Base-by-base conservation (phyloP, 495 filamentous ascomycete species). In the Xylaria grammica region DNA sequence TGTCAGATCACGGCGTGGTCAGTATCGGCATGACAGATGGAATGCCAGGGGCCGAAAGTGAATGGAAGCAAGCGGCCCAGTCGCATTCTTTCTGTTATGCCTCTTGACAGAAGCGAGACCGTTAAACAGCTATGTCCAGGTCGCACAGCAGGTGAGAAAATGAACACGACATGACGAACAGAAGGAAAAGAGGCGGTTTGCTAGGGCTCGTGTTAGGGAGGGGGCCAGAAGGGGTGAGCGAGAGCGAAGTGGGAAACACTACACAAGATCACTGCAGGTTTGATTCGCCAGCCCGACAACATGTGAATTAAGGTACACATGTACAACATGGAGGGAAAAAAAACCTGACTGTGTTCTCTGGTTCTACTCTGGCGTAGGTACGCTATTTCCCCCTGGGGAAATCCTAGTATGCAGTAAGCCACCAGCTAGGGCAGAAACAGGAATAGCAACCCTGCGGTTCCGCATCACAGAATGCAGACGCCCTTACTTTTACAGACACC, bases 361-460 rank as follows among this genome's bases (percentile, higher is more conserved):
- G 15, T 15, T 6, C 40, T 42, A 36, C 32, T n/a, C n/a, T n/a
- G n/a, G n/a, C n/a, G n/a, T n/a, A n/a, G n/a, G n/a, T n/a, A n/a
- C n/a, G n/a, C 38, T 42, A 30, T 13, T 59, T 59, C 56, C 56
- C 56, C 56, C 40, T 46, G 56, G 56, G 56, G 56, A 59, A 59
- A 48, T 59, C 11, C 42, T 26, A 29, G 38, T 48, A 22, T 48
- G 42, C 56, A 59, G 56, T 59, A 40, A 59, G 56, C 56, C 56
- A 59, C 29, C 44, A 48, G 53, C 53, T 53, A 34, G 27, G 51
- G 48, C 56, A 46, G 29, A 29, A 59, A 48, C 56, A 48, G 56
- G 42, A 48, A 34, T 27, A 24, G 19, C n/a, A 59, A 59, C 42
- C 56, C 56, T 59, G 56, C 42, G 30, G 56, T 15, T 42, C 42